Evolutionary conservation across 768 basidiomycete genomes (phyloP), one percentile per base, ranked within the genome.

Genomic region (Suillus weaverae): DNA sequence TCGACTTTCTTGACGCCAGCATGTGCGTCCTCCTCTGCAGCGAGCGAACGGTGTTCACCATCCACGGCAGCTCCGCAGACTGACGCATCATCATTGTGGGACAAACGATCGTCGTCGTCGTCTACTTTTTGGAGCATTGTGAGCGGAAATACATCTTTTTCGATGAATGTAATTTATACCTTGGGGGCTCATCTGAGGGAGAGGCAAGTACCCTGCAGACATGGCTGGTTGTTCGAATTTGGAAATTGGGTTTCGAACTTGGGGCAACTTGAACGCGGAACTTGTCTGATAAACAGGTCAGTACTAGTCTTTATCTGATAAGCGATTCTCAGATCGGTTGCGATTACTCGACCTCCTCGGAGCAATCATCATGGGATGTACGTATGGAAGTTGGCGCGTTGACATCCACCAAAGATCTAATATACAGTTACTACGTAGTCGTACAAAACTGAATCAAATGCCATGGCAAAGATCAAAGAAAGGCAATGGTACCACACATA

Each of bases 1-100:
- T 87, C 81, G 20, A 85, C 81, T 32, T 77, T 80, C 62, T 70
- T 75, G 39, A 86, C 85, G 46, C 85, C 85, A 20, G 62, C 48
- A 22, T 78, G 75, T 6, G 75, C 74, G 36, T 78, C 75, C 43
- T 70, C 65, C 62, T 73, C 72, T 14, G 18, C 26, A 18, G 50
- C 1, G 6, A 26, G 33, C n/a, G 20, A 56, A 14, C 9, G 56
- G 8, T 4, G 3, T n/a, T 57, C 55, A 30, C 36, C 35, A 20
- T 35, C 48, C 30, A n/a, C 51, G 3, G 61, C 41, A 50, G 44
- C 5, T 32, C 36, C 53, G 26, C n/a, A 11, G 32, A 48, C 26
- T 4, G 36, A 38, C 1, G 33, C 7, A 32, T 26, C n/a, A 10
- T 51, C 41, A 7, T 16, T 46, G 35, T 13, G 59, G 38, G 60